Percentiles rank a stretch among this genome's conserved stretches.
Evolutionary conservation across 2,329 filamentous ascomycete species (phyloP).

Genomic region (Eutypa lata): DNA sequence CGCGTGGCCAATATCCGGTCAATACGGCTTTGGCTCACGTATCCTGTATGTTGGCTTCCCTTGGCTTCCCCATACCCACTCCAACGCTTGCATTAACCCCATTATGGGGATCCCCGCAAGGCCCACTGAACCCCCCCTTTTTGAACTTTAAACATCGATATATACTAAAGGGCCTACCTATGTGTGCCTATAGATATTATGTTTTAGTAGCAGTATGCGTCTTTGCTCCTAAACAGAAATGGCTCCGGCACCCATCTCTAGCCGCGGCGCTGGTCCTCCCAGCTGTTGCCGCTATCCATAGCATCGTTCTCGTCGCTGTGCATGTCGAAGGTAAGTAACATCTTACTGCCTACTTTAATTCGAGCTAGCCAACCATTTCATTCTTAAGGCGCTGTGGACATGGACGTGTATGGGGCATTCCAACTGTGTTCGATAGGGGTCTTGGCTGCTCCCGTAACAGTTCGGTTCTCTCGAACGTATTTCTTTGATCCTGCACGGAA

Average conservation of each 20-base stretch:
- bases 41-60: conserved; percentile 37
- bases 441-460: conserved; percentile 60
- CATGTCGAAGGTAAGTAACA: conserved; percentile 53
- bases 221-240: conserved; percentile 58
- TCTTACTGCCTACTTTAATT: not conserved
- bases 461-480: conserved; percentile 60
- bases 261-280: conserved; percentile 62
- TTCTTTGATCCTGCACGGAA: conserved; percentile 62
- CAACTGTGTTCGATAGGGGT: conserved; percentile 66
- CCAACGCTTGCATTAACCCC: not conserved
- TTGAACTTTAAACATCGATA: conserved; percentile 1
- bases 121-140: not conserved
- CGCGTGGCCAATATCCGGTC: conserved; percentile 40
- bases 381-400: conserved; percentile 55
- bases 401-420: conserved; percentile 67
- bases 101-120: not conserved
- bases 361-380: conserved; percentile 1
- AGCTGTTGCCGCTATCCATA: conserved; percentile 62
- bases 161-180: conserved; percentile 3
- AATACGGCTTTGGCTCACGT: conserved; percentile 38
- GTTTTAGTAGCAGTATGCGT: conserved; percentile 61
- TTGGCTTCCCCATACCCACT: no score
- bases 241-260: conserved; percentile 61
- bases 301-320: conserved; percentile 56
- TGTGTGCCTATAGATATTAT: conserved; percentile 47